Percentiles rank a stretch among this genome's conserved stretches.
These are phyloP conservation scores for Pythium dissotocum DNA, from an alignment of 352 stramenopile genomes.

Conservation along the genomic window DNA sequence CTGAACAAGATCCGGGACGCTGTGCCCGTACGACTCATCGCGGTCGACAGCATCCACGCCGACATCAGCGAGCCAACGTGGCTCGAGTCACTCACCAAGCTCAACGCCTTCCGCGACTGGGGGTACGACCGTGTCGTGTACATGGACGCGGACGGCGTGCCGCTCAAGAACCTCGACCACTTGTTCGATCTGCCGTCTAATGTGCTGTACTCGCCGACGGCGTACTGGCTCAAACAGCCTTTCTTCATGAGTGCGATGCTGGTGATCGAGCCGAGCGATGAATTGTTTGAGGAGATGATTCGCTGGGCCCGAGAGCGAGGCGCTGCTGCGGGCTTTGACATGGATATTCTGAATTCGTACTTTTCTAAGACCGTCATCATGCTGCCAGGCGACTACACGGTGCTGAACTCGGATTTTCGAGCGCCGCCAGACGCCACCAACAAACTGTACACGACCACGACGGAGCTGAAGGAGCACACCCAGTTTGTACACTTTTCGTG, in stretches of 20 bases:
- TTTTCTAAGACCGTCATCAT: not conserved
- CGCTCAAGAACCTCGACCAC: not conserved
- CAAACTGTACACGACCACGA: not conserved
- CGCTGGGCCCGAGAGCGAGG: not conserved
- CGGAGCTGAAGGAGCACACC: not conserved
- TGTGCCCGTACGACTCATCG: slow-evolving; percentile 14
- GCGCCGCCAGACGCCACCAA: not conserved
- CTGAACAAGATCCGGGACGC: slow-evolving; percentile 11
- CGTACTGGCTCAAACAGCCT: not conserved
- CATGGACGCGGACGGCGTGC: slow-evolving; percentile 30
- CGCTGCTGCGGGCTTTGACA: not conserved
- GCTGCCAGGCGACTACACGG: not conserved
- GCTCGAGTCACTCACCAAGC: slow-evolving; percentile 33
- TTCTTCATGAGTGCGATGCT: not conserved
- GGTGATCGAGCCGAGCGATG: not conserved
- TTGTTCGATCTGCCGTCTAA: not conserved
- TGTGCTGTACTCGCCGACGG: not conserved
- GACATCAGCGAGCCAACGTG: slow-evolving; percentile 19
- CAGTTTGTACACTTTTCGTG: not conserved
- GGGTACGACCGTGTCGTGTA: slow-evolving; percentile 38
- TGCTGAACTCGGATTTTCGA: not conserved
- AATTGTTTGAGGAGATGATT: not conserved
- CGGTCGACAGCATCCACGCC: slow-evolving; percentile 21
- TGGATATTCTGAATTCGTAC: not conserved
- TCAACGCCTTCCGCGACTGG: slow-evolving; percentile 37